Evolutionary conservation across 2,329 filamentous ascomycete species (phyloP).

Genomic region (Xylaria sp.): DNA sequence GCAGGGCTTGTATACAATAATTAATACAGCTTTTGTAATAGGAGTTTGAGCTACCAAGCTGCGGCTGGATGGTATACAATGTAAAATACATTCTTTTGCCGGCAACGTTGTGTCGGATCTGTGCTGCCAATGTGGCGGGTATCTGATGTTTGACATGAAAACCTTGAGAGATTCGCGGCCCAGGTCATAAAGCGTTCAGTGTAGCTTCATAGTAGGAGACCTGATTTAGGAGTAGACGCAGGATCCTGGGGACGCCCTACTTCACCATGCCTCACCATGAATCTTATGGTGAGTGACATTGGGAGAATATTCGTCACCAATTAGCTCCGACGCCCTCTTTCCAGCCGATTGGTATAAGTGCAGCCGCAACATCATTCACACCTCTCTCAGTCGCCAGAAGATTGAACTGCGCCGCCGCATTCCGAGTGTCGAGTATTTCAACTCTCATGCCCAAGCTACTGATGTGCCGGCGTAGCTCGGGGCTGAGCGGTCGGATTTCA

Average conservation of each 20-base stretch:
- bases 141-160: conserved; percentile 1
- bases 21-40: conserved; percentile 7
- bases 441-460: conserved; percentile 83
- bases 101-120: not conserved
- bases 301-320: conserved; percentile 35
- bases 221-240: not conserved
- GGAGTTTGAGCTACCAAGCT: not conserved
- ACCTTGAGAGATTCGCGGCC: not conserved
- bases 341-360: conserved; percentile 88
- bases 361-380: conserved; percentile 84
- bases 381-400: conserved; percentile 93
- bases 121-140: not conserved
- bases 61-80: not conserved
- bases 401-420: conserved; percentile 95
- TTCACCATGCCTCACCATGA: conserved; percentile 1
- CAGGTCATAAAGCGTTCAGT: not conserved
- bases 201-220: not conserved
- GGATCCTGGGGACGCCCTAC: not conserved
- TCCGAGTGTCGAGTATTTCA: conserved; percentile 90
- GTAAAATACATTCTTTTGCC: conserved; percentile 7
- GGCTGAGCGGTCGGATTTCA: conserved; percentile 79
- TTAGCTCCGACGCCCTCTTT: conserved; percentile 65
- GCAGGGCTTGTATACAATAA: not conserved
- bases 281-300: not conserved
- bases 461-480: conserved; percentile 76